phyloP scores from a whole-genome alignment of 345 rosid genomes.

The Camelina laxa region DNA sequence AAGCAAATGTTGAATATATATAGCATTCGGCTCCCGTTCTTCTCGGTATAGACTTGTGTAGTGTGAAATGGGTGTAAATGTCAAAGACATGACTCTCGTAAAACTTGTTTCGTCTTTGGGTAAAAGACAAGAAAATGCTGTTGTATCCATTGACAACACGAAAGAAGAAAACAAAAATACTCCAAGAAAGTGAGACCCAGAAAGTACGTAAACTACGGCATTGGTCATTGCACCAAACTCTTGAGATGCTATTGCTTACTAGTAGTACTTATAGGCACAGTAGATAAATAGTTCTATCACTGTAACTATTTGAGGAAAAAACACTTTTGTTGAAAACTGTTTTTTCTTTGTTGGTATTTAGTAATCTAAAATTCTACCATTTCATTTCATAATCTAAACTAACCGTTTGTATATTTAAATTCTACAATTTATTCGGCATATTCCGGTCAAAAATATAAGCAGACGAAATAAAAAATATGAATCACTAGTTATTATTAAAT shows the following conservation, averaged over 20 bases:
- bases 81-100: slow-evolving; percentile 20
- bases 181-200: slow-evolving; percentile 5
- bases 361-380: neutral
- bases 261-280: too few relatives aligned
- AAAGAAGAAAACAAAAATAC: slow-evolving; percentile 25
- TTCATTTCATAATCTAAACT: neutral
- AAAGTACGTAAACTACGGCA: slow-evolving; percentile 20
- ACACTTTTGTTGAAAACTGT: too few relatives aligned
- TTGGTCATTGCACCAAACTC: slow-evolving; percentile 21
- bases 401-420: neutral
- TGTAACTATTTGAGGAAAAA: too few relatives aligned
- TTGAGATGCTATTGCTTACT: neutral
- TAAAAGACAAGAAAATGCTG: slow-evolving; percentile 39
- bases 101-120: slow-evolving; percentile 18
- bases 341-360: neutral
- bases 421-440: neutral
- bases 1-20: slow-evolving; percentile 8
- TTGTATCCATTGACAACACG: slow-evolving; percentile 25
- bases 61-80: slow-evolving; percentile 33
- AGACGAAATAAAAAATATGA: too few relatives aligned
- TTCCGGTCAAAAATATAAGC: too few relatives aligned
- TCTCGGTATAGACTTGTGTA: slow-evolving; percentile 23
- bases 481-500: too few relatives aligned
- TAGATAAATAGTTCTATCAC: too few relatives aligned
- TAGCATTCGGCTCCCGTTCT: slow-evolving; percentile 30